Conservation (phyloP, 169 alveolate genomes). For the Cryptosporidium sp. region DNA sequence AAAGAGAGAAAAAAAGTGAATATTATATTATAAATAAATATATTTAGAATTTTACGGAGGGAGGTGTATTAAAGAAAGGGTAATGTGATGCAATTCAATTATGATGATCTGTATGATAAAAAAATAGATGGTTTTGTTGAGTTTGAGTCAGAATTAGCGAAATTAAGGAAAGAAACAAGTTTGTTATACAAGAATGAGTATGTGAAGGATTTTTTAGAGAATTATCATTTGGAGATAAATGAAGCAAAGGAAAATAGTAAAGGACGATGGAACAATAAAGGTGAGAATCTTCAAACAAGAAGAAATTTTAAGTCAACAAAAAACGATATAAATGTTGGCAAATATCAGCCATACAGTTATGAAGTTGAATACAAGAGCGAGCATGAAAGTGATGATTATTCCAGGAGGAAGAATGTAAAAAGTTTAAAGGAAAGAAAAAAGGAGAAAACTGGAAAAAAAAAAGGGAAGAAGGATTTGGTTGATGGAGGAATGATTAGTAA, state of each 20-base stretch:
- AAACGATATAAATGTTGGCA: neutral
- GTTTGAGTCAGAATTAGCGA: conserved; percentile 53
- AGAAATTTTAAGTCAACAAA: neutral
- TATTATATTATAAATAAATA: neutral
- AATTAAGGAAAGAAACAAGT: conserved; percentile 58
- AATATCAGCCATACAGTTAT: conserved; percentile 28
- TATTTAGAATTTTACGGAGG: neutral
- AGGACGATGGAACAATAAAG: neutral
- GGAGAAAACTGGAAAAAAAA: neutral
- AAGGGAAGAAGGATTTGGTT: neutral
- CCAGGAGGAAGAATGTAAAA: neutral
- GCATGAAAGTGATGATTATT: neutral
- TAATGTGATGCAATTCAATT: conserved; percentile 61
- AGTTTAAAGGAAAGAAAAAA: conserved; percentile 9
- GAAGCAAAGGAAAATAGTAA: conserved; percentile 13
- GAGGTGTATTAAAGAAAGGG: neutral
- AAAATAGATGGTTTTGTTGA: conserved; percentile 16
- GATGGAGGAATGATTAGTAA: neutral
- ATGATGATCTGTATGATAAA: conserved; percentile 18
- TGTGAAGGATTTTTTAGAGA: conserved; percentile 51
- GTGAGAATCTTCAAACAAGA: neutral
- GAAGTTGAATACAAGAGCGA: conserved; percentile 11
- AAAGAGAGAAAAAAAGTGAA: too few species aligned
- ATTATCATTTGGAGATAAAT: conserved; percentile 23
- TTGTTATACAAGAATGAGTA: conserved; percentile 47